These are phyloP conservation scores for Orobanche coerulescens DNA, from an alignment of 257 asterid genomes.

Conservation along the genomic window DNA sequence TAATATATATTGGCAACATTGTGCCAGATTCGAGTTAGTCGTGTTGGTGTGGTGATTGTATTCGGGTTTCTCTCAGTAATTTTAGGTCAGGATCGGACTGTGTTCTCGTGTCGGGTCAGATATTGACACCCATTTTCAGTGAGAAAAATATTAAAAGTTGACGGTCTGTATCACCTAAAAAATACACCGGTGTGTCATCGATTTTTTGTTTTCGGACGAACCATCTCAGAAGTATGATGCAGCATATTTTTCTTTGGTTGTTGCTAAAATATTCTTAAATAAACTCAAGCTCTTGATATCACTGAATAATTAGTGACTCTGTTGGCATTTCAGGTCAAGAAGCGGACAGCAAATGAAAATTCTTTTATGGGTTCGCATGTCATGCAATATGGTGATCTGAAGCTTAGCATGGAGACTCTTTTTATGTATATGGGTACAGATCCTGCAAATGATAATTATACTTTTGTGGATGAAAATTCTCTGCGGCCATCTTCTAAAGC, in stretches of 20 bases:
- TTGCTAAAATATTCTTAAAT: not conserved
- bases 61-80: no score
- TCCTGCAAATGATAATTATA: slow-evolving; percentile 72
- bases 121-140: no score
- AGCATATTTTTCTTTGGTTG: not conserved
- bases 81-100: no score
- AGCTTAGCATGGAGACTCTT: slow-evolving; percentile 41
- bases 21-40: no score
- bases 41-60: no score
- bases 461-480: slow-evolving; percentile 49
- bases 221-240: not conserved
- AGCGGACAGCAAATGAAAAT: slow-evolving; percentile 57
- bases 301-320: not conserved
- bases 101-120: no score
- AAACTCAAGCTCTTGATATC: no score
- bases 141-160: not conserved
- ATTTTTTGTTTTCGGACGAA: not conserved
- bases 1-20: no score
- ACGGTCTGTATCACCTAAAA: not conserved
- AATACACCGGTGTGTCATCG: not conserved
- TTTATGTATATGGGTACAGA: slow-evolving; percentile 65
- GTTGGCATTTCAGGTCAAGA: slow-evolving; percentile 55
- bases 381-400: slow-evolving; percentile 81
- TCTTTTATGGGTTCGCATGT: slow-evolving; percentile 75
- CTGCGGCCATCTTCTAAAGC: slow-evolving; percentile 38